Evolutionary conservation across 1,139 yeast species (phyloP).

Genomic region (Debaryomyces fabryi): DNA sequence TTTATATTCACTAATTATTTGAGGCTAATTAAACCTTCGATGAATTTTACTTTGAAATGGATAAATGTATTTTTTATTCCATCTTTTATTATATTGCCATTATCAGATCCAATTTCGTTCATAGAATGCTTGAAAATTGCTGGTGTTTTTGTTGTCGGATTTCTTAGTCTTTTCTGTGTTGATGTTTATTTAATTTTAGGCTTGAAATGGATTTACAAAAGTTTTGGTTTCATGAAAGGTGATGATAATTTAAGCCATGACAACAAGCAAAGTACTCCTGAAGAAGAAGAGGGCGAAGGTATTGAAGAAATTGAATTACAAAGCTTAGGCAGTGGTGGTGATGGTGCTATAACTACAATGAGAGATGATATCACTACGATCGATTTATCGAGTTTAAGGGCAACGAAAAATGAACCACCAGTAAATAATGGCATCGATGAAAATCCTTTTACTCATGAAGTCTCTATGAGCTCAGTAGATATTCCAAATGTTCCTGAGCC

Average conservation of each 20-base stretch:
- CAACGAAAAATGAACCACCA: conserved; percentile 19
- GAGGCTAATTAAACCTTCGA: conserved; percentile 58
- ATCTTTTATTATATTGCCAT: conserved; percentile 70
- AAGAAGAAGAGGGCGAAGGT: not conserved
- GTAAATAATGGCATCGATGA: conserved; percentile 14
- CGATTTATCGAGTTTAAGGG: conserved; percentile 26
- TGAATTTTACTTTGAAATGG: conserved; percentile 74
- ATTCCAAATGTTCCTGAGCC: conserved; percentile 20
- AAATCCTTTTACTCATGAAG: conserved; percentile 20
- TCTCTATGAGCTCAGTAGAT: conserved; percentile 5
- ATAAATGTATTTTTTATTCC: conserved; percentile 80
- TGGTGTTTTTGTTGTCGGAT: conserved; percentile 70
- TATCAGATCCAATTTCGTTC: conserved; percentile 63
- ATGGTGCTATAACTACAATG: conserved; percentile 27
- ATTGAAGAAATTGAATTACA: conserved; percentile 23
- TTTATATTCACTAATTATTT: conserved; percentile 47
- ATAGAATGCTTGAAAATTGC: conserved; percentile 74
- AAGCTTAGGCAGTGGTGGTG: not conserved
- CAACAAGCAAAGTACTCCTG: conserved; percentile 10
- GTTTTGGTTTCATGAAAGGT: conserved; percentile 20
- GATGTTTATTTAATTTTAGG: conserved; percentile 42
- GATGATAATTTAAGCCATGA: conserved; percentile 14
- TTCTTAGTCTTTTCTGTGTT: conserved; percentile 51
- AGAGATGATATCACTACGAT: conserved; percentile 43
- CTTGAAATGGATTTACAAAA: conserved; percentile 27